These are phyloP conservation scores for Boletus insuetus DNA, from an alignment of 768 basidiomycete species.

Conservation along the genomic window DNA sequence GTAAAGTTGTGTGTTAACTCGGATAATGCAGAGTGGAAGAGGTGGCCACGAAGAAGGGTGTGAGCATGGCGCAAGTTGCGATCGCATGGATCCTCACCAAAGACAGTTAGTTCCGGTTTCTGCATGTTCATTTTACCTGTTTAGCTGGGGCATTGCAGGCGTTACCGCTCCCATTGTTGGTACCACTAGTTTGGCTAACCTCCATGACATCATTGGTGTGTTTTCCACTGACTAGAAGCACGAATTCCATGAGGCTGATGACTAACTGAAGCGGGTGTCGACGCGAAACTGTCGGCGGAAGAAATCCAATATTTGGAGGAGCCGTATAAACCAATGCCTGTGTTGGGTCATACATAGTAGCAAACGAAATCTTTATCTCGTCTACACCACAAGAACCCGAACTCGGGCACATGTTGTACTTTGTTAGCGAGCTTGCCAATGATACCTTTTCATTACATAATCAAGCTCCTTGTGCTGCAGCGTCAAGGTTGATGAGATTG, in stretches of 20 bases:
- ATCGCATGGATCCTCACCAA: constrained; percentile 39
- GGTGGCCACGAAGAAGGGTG: constrained; percentile 35
- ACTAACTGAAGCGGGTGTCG: constrained; percentile 28
- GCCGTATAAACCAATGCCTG: constrained; percentile 39
- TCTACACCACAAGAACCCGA: too few relatives aligned
- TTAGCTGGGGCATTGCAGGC: constrained; percentile 9
- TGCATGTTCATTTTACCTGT: background rate
- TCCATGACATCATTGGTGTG: constrained; percentile 41
- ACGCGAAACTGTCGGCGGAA: constrained; percentile 45
- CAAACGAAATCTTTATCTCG: background rate
- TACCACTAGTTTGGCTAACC: constrained; percentile 38
- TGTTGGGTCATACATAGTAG: constrained; percentile 38
- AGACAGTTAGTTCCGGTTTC: constrained; percentile 19
- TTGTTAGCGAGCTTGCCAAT: background rate
- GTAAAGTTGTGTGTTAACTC: background rate
- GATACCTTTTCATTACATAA: constrained; percentile 15
- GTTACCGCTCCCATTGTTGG: constrained; percentile 47
- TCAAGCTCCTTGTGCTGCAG: background rate
- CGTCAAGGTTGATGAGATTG: constrained; percentile 9
- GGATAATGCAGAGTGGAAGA: constrained; percentile 35
- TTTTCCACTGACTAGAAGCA: background rate
- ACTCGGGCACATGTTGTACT: background rate
- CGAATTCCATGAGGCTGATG: constrained; percentile 4
- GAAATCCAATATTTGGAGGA: constrained; percentile 48
- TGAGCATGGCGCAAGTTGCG: constrained; percentile 44